Conservation (phyloP, 2,329 filamentous ascomycete genomes). For the Herpotrichia juniperi region DNA sequence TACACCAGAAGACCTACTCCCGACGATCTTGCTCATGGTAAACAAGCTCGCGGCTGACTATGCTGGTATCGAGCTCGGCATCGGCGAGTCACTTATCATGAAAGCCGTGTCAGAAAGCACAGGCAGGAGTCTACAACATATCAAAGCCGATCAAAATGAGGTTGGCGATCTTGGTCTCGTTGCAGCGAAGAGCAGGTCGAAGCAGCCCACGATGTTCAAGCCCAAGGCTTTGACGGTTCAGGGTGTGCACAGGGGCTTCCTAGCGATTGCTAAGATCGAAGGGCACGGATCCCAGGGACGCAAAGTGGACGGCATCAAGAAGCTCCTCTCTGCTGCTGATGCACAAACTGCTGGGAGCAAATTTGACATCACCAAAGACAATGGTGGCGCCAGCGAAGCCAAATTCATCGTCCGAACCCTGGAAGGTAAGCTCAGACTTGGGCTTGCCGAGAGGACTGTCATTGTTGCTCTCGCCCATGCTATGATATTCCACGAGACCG, state of each 20-base stretch:
- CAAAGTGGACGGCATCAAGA: constrained; percentile 96
- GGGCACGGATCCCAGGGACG: constrained; percentile 87
- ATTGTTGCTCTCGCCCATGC: constrained; percentile 90
- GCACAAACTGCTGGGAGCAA: constrained; percentile 67
- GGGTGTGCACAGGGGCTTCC: constrained; percentile 85
- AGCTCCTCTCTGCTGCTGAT: constrained; percentile 90
- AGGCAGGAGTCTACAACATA: constrained; percentile 82
- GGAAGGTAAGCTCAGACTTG: constrained; percentile 91
- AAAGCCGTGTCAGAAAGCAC: constrained; percentile 96
- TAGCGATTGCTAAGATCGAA: constrained; percentile 84
- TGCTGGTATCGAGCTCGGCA: constrained; percentile 94
- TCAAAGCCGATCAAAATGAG: constrained; percentile 95
- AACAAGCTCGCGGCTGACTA: constrained; percentile 98
- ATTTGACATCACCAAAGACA: constrained; percentile 87
- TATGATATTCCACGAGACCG: constrained; percentile 80
- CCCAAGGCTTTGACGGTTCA: constrained; percentile 87
- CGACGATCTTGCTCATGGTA: constrained; percentile 93
- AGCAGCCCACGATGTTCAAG: constrained; percentile 98
- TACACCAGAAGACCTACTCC: constrained; percentile 84
- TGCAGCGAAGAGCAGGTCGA: constrained; percentile 92
- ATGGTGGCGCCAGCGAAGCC: constrained; percentile 91
- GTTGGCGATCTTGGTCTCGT: constrained; percentile 95
- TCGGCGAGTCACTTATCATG: constrained; percentile 98
- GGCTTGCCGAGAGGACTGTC: constrained; percentile 89
- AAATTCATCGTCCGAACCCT: constrained; percentile 93